Base-by-base conservation (phyloP, 805 yeast species). In the Debaryomyces castellii region DNA sequence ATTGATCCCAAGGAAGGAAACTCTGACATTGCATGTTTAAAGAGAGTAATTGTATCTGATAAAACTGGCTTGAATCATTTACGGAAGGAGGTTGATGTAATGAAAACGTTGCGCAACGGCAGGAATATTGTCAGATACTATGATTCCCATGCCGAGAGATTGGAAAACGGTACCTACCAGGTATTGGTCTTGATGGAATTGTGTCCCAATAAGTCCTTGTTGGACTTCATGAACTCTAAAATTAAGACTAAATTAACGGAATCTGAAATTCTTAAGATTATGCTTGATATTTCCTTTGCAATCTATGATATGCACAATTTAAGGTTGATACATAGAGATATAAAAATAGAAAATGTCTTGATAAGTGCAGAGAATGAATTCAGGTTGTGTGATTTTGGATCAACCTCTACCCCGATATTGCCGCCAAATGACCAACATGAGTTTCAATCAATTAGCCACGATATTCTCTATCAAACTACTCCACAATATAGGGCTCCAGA, bases 401-500 rank as follows among this genome's bases (percentile, higher is more conserved):
- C 97, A 0, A 85, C 94, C 1, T 77, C 88, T 7, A 76, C 84
- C 0, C 79, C 60, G 62, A 55, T 87, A 6, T 69, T 86, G 16
- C 87, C 95, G 2, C 97, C 97, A 2, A 79, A 78, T 48, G 85
- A 82, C 54, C 82, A 78, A 37, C 82, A 80, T 47, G 92, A 86
- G 60, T 85, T 85, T 61, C 87, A 84, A 51, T 60, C 77, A n/a
- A 70, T 91, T 27, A 86, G 88, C 45, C 89, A 88, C 58, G 97
- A 92, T 62, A 82, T 92, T 45, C 79, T 89, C 57, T 82, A 84
- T 51, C 96, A 92, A 60, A 92, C 99, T 0, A 92, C 99, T 3
- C 96, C 96, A 12, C 99, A 94, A 64, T 92, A 92, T 62, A 74
- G 99, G 51, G 76, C 95, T 0, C 99, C 99, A 0, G 99, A 92